Conservation (phyloP, 2,329 filamentous ascomycete species). For the Periconia sp. region DNA sequence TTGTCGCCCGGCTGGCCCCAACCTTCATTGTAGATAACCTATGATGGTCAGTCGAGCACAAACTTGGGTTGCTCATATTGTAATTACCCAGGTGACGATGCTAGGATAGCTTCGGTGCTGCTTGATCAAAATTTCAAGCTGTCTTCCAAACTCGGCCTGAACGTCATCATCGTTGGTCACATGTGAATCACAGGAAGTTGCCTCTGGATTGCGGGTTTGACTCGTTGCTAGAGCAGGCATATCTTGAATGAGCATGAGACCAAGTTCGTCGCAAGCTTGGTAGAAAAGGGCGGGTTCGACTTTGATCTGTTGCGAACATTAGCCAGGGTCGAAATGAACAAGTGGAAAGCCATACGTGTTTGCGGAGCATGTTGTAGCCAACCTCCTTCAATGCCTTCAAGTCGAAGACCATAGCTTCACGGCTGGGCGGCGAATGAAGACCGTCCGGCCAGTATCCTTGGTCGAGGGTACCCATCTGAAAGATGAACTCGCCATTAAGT, state of each 20-base stretch:
- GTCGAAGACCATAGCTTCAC: constrained; percentile 72
- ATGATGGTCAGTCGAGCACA: background rate
- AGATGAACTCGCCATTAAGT: constrained; percentile 72
- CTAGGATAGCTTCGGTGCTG: constrained; percentile 70
- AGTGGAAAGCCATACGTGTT: constrained; percentile 59
- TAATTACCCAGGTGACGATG: constrained; percentile 66
- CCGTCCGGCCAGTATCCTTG: constrained; percentile 77
- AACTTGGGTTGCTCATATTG: too few species aligned
- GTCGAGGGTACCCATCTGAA: constrained; percentile 72
- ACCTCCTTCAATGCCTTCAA: constrained; percentile 67
- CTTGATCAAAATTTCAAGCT: constrained; percentile 66
- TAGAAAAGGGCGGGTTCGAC: constrained; percentile 72
- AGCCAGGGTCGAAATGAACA: constrained; percentile 1
- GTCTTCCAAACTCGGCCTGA: constrained; percentile 69
- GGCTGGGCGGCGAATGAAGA: constrained; percentile 67
- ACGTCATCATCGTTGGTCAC: too few species aligned
- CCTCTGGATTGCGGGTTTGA: constrained; percentile 15
- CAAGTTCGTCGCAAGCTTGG: constrained; percentile 69
- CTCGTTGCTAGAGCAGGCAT: constrained; percentile 65
- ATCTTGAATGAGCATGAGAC: constrained; percentile 72
- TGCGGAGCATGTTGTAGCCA: constrained; percentile 74
- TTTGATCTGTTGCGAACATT: constrained; percentile 62
- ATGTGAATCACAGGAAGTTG: constrained; percentile 23
- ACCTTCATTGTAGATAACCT: constrained; percentile 74
- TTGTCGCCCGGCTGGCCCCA: constrained; percentile 66